These are phyloP conservation scores for Taxillus chinensis DNA, from an alignment of 164 flowering plant species.

Conservation along the genomic window DNA sequence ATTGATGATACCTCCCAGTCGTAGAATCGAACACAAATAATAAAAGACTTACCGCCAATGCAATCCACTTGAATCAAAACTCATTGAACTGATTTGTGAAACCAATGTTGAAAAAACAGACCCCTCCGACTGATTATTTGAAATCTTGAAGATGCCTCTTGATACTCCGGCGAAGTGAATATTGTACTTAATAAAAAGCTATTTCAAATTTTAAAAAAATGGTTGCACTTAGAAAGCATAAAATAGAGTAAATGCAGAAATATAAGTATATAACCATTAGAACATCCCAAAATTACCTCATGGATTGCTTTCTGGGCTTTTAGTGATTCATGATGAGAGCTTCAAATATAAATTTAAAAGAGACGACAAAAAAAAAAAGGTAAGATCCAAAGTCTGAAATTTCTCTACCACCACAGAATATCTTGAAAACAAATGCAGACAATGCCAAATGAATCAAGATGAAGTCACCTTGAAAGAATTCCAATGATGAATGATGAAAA, in stretches of 20 bases:
- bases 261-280: not conserved
- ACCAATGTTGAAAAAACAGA: constrained; percentile 55
- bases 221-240: constrained; percentile 6
- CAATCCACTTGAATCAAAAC: constrained; percentile 65
- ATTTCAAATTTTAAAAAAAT: constrained; percentile 4
- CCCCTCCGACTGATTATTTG: constrained; percentile 35
- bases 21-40: not conserved
- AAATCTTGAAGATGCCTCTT: constrained; percentile 43
- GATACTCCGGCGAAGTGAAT: constrained; percentile 84
- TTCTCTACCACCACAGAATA: not conserved
- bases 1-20: too few relatives aligned
- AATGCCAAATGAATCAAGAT: not conserved
- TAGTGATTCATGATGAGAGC: constrained; percentile 91
- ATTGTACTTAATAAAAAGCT: constrained; percentile 96
- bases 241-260: constrained; percentile 1
- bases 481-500: constrained; percentile 77
- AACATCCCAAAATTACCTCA: constrained; percentile 47
- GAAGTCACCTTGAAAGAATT: constrained; percentile 67
- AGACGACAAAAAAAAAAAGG: constrained; percentile 2
- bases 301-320: constrained; percentile 92
- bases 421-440: not conserved
- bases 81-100: constrained; percentile 77
- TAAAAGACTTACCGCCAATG: constrained; percentile 77
- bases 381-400: constrained; percentile 4
- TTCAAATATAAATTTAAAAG: constrained; percentile 18